Base-by-base conservation (phyloP, 371 early-diverging fungal species). In the Circinella minor region DNA sequence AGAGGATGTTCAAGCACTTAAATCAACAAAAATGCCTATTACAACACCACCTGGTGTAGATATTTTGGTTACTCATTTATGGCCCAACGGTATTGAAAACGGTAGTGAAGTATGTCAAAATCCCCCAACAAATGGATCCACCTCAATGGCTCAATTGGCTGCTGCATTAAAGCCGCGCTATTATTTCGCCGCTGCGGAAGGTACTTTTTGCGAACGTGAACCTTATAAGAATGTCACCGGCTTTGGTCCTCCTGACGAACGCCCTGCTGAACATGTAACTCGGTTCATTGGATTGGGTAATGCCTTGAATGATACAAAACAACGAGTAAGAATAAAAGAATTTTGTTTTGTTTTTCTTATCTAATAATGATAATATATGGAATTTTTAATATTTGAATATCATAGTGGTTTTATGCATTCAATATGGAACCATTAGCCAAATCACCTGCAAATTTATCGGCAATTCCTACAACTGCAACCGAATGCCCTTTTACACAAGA, bases 351-450 rank as follows among this genome's bases (percentile, higher is more conserved):
- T 36, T 15, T 17, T 14, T 61, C 27, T 0, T 49, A 9, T 55
- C 15, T 11, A 47, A 47, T 47, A 11, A 36, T 18, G 20, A 15
- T 43, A 13, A 36, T 15, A 0, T 47, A 47, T 47, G 9, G 15
- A 3, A 15, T 47, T 9, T 1, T 47, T 47, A 47, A 47, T 3
- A 51, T 51, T 51, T 71, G 67, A 43, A 17, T 57, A 14, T 27
- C 68, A 34, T 72, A 93, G 86, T 97, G 98, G 98, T 94, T 94
- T 74, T 97, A 96, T 75, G 98, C 97, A 0, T 92, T 96, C 82
- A 95, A 93, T 67, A 69, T 95, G 46, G 85, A 78, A 1, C 96
- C 96, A 2, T 66, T 93, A 62, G 68, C 90, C 4, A 81, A 83
- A 36, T 36, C 75, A 0, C 82, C 81, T 15, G 81, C 82, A 8